Conservation (phyloP, 1,284 basidiomycete genomes). For the Tilletia caries region DNA sequence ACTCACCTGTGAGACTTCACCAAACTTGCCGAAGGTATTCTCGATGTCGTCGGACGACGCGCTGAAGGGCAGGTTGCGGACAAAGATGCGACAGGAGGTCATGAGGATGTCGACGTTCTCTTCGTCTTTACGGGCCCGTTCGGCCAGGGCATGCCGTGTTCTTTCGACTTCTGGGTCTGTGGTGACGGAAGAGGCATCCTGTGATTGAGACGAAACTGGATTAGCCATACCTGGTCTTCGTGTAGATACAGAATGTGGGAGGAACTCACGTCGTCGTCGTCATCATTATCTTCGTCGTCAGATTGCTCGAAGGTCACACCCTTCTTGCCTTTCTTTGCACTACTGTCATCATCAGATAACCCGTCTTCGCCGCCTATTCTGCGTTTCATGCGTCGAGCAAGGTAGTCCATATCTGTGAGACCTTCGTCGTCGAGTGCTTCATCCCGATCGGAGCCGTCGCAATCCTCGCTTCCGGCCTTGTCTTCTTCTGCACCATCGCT, state of each 20-base stretch:
- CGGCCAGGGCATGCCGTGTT: slow-evolving; percentile 28
- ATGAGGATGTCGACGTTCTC: slow-evolving; percentile 63
- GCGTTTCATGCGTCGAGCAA: slow-evolving; percentile 54
- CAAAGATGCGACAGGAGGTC: slow-evolving; percentile 75
- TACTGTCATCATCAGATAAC: neutral
- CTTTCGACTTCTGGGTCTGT: slow-evolving; percentile 21
- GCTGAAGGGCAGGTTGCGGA: slow-evolving; percentile 84
- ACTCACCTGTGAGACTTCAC: slow-evolving; percentile 62
- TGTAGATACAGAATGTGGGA: neutral
- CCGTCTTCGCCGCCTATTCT: slow-evolving; percentile 43
- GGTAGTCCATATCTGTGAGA: slow-evolving; percentile 54
- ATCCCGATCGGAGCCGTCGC: slow-evolving; percentile 29
- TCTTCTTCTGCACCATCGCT: slow-evolving; percentile 29
- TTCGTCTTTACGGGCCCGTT: slow-evolving; percentile 33
- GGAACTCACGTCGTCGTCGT: slow-evolving; percentile 18
- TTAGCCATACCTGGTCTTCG: too few species aligned
- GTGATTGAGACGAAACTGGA: neutral
- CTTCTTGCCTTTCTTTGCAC: neutral
- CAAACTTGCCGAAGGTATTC: slow-evolving; percentile 69
- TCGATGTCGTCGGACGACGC: slow-evolving; percentile 72
- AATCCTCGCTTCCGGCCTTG: too few species aligned
- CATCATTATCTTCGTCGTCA: slow-evolving; percentile 32
- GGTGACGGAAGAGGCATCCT: slow-evolving; percentile 2
- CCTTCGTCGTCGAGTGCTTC: slow-evolving; percentile 39
- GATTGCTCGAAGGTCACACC: slow-evolving; percentile 40